Evolutionary conservation across 352 stramenopile genomes (phyloP).

Genomic region (Phytophthora cryptogea): DNA sequence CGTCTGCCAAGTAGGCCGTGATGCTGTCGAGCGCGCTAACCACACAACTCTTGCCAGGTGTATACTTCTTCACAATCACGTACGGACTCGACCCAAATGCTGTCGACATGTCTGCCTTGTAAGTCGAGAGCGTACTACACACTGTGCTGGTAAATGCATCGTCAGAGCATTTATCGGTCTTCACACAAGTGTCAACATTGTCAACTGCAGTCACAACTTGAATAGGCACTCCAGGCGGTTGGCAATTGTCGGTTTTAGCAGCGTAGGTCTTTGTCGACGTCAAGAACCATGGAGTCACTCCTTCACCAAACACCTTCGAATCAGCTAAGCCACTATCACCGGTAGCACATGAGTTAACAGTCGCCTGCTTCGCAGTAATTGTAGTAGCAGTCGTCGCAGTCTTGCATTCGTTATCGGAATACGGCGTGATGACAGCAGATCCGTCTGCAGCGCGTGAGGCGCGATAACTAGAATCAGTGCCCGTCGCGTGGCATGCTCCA

Average conservation of each 20-base stretch:
- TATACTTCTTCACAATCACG: constrained; percentile 5
- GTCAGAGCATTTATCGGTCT: neutral
- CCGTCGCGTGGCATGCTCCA: neutral
- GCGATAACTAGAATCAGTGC: neutral
- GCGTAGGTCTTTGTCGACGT: neutral
- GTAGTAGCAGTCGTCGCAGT: no score
- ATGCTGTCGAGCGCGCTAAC: neutral
- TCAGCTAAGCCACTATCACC: neutral
- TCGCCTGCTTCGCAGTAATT: neutral
- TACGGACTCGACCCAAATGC: constrained; percentile 2
- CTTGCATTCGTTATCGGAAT: neutral
- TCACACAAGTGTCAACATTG: neutral
- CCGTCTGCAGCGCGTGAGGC: neutral
- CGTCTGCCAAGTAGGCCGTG: constrained; percentile 1
- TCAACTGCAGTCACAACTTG: neutral
- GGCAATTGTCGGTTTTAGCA: neutral
- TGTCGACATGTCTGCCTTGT: neutral
- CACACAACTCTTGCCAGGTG: neutral
- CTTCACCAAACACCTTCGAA: neutral
- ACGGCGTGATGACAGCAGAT: neutral
- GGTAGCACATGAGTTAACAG: neutral
- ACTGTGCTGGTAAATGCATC: neutral
- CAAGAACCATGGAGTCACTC: neutral
- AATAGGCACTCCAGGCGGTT: neutral
- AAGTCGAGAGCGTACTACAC: neutral